phyloP scores from a whole-genome alignment of 257 asterid species.

The Ophiorrhiza pumila region DNA sequence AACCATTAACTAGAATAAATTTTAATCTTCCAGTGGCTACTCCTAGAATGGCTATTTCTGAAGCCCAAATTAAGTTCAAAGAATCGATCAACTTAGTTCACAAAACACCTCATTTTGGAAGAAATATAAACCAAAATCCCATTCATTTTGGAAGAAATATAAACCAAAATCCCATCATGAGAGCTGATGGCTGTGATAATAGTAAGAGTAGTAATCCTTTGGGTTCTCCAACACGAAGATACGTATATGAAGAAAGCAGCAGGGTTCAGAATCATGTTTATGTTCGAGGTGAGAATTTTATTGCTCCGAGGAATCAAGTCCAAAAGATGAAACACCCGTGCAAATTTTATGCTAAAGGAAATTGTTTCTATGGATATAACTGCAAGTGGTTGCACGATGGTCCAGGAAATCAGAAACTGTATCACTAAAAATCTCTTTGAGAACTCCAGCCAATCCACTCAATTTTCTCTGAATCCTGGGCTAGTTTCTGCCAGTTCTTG shows the following conservation, averaged over 20 bases:
- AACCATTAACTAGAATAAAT: constrained; percentile 34
- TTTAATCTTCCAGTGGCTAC: constrained; percentile 21
- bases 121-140: neutral
- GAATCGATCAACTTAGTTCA: neutral
- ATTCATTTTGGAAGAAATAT: neutral
- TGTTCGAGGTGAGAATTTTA: constrained; percentile 8
- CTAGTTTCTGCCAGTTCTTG: neutral
- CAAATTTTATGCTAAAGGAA: constrained; percentile 52
- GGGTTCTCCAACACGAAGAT: neutral
- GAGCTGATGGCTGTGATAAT: neutral
- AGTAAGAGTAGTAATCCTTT: neutral
- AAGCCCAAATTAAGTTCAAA: constrained; percentile 1
- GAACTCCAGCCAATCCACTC: neutral
- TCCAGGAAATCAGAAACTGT: neutral
- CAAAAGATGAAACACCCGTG: constrained; percentile 35
- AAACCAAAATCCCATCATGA: neutral
- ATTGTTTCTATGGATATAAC: constrained; percentile 58
- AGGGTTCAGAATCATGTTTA: constrained; percentile 4
- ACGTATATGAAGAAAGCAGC: neutral
- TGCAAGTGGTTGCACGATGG: constrained; percentile 55
- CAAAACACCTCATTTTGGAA: neutral
- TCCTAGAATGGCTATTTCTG: neutral
- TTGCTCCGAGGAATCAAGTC: constrained; percentile 12
- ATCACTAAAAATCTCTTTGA: neutral
- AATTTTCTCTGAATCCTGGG: neutral